Base-by-base conservation (phyloP, 2,329 filamentous ascomycete genomes). In the Trichoderma aggressivum region DNA sequence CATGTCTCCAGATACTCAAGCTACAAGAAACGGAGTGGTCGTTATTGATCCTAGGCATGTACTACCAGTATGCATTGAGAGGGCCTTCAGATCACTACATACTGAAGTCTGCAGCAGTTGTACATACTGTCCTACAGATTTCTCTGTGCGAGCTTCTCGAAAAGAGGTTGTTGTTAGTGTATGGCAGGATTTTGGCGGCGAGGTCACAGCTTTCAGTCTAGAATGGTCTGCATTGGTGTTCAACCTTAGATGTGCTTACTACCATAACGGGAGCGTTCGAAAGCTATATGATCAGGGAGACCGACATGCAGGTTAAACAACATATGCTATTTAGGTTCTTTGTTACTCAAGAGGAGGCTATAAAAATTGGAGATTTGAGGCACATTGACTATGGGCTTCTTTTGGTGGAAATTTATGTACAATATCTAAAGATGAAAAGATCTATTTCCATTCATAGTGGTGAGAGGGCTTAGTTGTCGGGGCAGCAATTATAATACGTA, bases 131-230 rank as follows among this genome's bases (percentile, higher is more conserved):
- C 62, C 39, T 4, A 50, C 63, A 11, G 73, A 73, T 24, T 74
- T 73, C 47, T 60, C 65, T 6, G 32, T 71, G 3, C 12, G 56
- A 43, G 53, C 14, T 11, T 55, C 62, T 3, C 34, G 18, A 10
- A 39, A 61, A 7, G 26, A 36, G 6, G 30, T 34, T 14, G 43
- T 50, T 14, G 34, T 74, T 14, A 59, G 62, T 11, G n/a, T 39
- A 36, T 74, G 73, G 73, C 36, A 58, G 12, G 73, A 74, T 21
- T 34, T 74, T 47, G 73, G 73, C 16, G n/a, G 66, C 21, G 73
- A 73, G 26, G 59, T 39, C 28, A 68, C 66, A 5, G 66, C 65
- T 11, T n/a, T 55, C 0, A 30, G 73, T 26, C 14, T 8, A 5
- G 26, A 18, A 18, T 74, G 73, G 73, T 56, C 5, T 39, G 28